These are phyloP conservation scores for Candida xyloterini DNA, from an alignment of 805 yeast genomes.

Conservation along the genomic window DNA sequence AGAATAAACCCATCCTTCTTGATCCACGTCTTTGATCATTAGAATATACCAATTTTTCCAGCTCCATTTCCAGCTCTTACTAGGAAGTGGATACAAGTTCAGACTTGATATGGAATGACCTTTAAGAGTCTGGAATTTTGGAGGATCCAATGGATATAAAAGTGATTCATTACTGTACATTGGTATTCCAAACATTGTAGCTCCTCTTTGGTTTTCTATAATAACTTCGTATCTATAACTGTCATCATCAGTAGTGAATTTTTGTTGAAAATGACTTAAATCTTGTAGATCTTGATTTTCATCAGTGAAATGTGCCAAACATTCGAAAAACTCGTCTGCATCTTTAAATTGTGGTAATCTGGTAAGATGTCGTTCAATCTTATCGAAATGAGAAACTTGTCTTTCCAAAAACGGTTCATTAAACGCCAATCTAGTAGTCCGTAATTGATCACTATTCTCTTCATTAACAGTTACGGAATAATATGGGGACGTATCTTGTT, in stretches of 20 bases:
- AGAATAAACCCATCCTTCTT: slow-evolving; percentile 56
- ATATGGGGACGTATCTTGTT: not conserved
- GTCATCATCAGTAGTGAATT: slow-evolving; percentile 3
- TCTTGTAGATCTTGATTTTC: slow-evolving; percentile 10
- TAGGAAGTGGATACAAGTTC: slow-evolving; percentile 45
- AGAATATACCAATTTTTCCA: slow-evolving; percentile 55
- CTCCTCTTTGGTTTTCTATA: slow-evolving; percentile 54
- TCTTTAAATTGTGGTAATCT: slow-evolving; percentile 31
- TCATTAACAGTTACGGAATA: not conserved
- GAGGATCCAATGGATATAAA: slow-evolving; percentile 49
- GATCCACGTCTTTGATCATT: slow-evolving; percentile 56
- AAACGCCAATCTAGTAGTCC: not conserved
- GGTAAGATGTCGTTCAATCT: slow-evolving; percentile 27
- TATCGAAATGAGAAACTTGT: slow-evolving; percentile 24
- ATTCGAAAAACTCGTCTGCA: slow-evolving; percentile 26
- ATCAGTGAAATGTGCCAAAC: slow-evolving; percentile 22
- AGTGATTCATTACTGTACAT: slow-evolving; percentile 44
- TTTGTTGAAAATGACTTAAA: slow-evolving; percentile 11
- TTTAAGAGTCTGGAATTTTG: slow-evolving; percentile 42
- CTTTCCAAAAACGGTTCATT: slow-evolving; percentile 9
- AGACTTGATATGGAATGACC: slow-evolving; percentile 36
- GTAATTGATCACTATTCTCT: not conserved
- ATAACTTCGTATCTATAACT: slow-evolving; percentile 37
- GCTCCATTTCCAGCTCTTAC: slow-evolving; percentile 48
- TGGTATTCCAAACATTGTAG: slow-evolving; percentile 50